Evolutionary conservation across 2,329 filamentous ascomycete genomes (phyloP), one percentile per base, ranked within the genome.

Genomic region (Trichophyton equinum): DNA sequence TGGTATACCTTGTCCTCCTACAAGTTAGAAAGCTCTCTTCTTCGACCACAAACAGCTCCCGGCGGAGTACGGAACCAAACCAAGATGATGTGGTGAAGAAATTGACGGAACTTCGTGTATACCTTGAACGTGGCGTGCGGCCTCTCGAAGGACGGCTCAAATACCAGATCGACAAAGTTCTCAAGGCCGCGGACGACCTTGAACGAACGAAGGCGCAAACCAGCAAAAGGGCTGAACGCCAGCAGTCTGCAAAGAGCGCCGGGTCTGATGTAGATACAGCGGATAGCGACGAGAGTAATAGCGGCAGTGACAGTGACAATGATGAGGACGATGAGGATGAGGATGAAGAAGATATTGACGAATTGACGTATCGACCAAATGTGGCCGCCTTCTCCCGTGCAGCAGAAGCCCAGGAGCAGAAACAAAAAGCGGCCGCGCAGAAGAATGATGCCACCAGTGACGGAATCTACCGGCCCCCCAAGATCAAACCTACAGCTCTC

Each of bases 161-260:
- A 66, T 99, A 96, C 75, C 91, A 96, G 72, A 90, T 99, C 68
- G 92, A 97, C 74, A 94, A 95, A 71, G 91, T 96, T 27, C 80
- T 99, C 20, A 87, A 90, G 64, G 89, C 90, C 0, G 91, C 91
- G 40, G 88, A 95, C 63, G 70, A 76, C 63, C 67, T 69, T 2
- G 70, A 75, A 57, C 65, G 71, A 33, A 64, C 65, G 9, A 68
- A 72, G 22, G 22, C 49, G 61, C 65, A 69, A 59, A 20, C 44
- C 63, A 64, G 38, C n/a, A 65, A 2, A 62, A 40, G 9, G 7
- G 30, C 7, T 18, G 22, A 57, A 9, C 74, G 74, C 65, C 61
- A 58, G 63, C 68, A 59, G 67, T 68, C 62, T 59, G 44, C 55
- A 69, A 3, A 69, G n/a, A 47, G 44, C 44, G 18, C 44, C 11